Evolutionary conservation across 495 filamentous ascomycete species (phyloP).

Genomic region (Podospora bellae-mahoneyi): DNA sequence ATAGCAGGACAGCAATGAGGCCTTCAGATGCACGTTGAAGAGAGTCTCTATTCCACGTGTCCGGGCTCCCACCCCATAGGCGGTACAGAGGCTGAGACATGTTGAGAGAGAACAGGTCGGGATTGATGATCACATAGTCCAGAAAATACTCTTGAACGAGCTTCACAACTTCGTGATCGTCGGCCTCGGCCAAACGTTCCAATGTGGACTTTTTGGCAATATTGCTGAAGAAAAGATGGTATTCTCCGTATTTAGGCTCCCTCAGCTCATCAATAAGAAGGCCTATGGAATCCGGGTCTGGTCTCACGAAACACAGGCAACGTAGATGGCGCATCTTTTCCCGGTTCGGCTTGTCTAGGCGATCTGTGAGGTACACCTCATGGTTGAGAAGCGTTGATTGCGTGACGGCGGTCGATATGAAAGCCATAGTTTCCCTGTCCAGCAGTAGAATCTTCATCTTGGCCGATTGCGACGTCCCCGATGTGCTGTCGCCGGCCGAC

Average conservation of each 20-base stretch:
- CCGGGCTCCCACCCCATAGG: conserved; percentile 75
- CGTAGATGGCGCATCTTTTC: conserved; percentile 98
- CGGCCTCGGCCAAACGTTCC: conserved; percentile 92
- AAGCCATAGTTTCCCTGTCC: conserved; percentile 90
- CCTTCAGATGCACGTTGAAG: conserved; percentile 83
- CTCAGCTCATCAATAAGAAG: conserved; percentile 91
- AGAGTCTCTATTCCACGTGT: conserved; percentile 86
- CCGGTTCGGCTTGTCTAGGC: conserved; percentile 81
- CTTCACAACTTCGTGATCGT: conserved; percentile 94
- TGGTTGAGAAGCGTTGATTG: conserved; percentile 95
- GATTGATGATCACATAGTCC: conserved; percentile 91
- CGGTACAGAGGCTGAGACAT: conserved; percentile 69
- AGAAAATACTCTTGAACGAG: conserved; percentile 92
- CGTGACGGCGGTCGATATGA: conserved; percentile 90
- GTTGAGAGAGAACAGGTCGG: conserved; percentile 83
- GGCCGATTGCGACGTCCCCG: conserved; percentile 61
- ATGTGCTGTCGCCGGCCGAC: conserved; percentile 71
- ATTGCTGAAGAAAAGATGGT: conserved; percentile 95
- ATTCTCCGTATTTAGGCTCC: conserved; percentile 97
- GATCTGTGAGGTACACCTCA: conserved; percentile 96
- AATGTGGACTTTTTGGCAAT: conserved; percentile 94
- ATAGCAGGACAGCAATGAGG: conserved; percentile 72
- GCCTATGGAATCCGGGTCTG: conserved; percentile 86
- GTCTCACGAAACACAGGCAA: conserved; percentile 89
- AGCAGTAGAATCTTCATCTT: conserved; percentile 99